Percentiles rank a stretch among this genome's conserved stretches.
These are phyloP conservation scores for Nitzschia putrida DNA, from an alignment of 108 stramenopile genomes.

Conservation along the genomic window DNA sequence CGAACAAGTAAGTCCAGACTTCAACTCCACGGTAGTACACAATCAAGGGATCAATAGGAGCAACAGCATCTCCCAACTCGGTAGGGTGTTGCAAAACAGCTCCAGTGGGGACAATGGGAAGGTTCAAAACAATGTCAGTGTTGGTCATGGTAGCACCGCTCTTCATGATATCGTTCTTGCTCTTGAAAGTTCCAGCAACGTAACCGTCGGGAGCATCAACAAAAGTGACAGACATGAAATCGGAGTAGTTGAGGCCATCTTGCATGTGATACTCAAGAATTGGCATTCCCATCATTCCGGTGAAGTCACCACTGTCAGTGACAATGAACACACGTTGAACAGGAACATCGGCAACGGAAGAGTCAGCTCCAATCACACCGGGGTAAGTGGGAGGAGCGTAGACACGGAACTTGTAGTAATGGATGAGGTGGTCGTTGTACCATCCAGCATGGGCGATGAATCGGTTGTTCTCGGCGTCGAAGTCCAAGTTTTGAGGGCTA, in stretches of 20 bases:
- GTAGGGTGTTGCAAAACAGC: constrained; percentile 23
- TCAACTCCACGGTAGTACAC: constrained; percentile 23
- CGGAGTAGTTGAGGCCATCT: constrained; percentile 26
- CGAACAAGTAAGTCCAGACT: constrained; percentile 29
- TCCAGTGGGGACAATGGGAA: constrained; percentile 33
- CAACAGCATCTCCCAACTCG: neutral
- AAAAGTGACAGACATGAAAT: constrained; percentile 27
- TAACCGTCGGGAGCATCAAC: constrained; percentile 21
- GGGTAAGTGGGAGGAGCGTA: constrained; percentile 28
- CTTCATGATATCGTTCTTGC: constrained; percentile 9
- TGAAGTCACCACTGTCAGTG: constrained; percentile 24
- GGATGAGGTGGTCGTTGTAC: constrained; percentile 33
- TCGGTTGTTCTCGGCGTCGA: constrained; percentile 17
- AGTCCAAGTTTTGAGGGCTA: constrained; percentile 13
- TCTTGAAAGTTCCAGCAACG: constrained; percentile 19
- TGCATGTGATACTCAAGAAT: constrained; percentile 28
- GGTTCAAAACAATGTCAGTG: constrained; percentile 31
- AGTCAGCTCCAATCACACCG: constrained; percentile 17
- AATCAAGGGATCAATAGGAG: constrained; percentile 28
- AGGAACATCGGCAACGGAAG: constrained; percentile 12
- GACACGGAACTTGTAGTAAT: constrained; percentile 36
- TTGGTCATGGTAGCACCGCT: neutral
- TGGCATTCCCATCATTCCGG: constrained; percentile 29
- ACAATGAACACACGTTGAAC: constrained; percentile 24
- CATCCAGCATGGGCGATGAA: constrained; percentile 32